Conservation (phyloP, 768 basidiomycete genomes). For the Trametes gibbosa region DNA sequence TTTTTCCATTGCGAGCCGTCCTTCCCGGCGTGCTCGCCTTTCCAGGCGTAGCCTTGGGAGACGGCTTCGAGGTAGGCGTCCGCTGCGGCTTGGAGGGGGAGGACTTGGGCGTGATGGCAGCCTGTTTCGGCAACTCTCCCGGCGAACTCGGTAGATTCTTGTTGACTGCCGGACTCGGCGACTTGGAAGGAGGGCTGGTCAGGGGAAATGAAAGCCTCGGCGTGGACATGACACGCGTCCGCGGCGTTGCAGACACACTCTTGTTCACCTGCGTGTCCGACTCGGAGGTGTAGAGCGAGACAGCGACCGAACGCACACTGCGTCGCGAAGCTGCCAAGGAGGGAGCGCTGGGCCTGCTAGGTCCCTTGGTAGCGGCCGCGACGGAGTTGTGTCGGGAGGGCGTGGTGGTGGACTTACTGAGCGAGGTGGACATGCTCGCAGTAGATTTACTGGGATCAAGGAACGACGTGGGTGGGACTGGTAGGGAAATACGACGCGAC, state of each 20-base stretch:
- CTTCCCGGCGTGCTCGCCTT: constrained; percentile 16
- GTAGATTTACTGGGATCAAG: constrained; percentile 39
- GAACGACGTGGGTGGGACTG: constrained; percentile 34
- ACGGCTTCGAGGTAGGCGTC: constrained; percentile 21
- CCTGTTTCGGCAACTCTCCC: constrained; percentile 8
- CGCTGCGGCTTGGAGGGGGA: constrained; percentile 20
- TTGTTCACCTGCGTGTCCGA: constrained; percentile 22
- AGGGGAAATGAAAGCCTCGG: constrained; percentile 15
- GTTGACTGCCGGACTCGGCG: constrained; percentile 2
- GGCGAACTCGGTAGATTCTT: constrained; percentile 1
- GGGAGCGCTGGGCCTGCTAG: constrained; percentile 12
- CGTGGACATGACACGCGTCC: constrained; percentile 25
- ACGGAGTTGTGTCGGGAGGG: constrained; percentile 25
- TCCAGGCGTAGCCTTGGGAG: constrained; percentile 17
- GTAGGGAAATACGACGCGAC: constrained; percentile 33
- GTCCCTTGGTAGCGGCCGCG: not conserved
- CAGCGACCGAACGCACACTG: constrained; percentile 22
- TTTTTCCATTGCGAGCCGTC: constrained; percentile 22
- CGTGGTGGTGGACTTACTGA: constrained; percentile 22
- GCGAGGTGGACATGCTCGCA: constrained; percentile 15
- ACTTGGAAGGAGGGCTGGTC: constrained; percentile 5
- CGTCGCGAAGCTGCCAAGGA: constrained; percentile 24
- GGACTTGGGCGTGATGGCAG: constrained; percentile 15
- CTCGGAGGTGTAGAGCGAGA: constrained; percentile 22
- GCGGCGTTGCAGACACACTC: constrained; percentile 16